These are phyloP conservation scores for Solanum hybrid DNA, from an alignment of 305 asterid species.

Conservation along the genomic window DNA sequence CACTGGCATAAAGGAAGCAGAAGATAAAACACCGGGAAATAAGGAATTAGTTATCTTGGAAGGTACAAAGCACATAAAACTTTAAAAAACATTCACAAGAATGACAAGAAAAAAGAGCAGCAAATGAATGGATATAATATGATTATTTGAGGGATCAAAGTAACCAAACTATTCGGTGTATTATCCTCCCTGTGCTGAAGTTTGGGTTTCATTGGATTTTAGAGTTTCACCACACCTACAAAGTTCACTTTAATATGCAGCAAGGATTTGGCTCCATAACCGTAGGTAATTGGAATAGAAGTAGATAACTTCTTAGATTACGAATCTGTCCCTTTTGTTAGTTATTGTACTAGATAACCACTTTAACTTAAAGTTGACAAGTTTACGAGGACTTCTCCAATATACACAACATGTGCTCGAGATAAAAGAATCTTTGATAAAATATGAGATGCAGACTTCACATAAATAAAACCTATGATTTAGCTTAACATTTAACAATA, in stretches of 20 bases:
- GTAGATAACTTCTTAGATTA: background rate
- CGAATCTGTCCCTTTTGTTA: background rate
- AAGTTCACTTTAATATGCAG: slow-evolving; percentile 2
- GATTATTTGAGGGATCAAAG: background rate
- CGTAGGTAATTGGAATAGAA: background rate
- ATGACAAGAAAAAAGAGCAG: background rate
- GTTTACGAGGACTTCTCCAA: background rate
- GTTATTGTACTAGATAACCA: background rate
- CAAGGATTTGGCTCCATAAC: background rate
- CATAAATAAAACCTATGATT: background rate
- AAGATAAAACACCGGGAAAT: background rate
- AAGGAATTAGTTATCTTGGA: background rate
- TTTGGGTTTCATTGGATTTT: background rate
- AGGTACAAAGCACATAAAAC: background rate
- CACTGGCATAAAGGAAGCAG: slow-evolving; percentile 11
- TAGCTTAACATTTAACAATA: background rate
- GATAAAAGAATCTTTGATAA: background rate
- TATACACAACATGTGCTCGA: background rate
- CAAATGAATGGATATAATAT: background rate
- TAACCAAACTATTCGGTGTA: background rate
- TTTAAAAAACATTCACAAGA: background rate
- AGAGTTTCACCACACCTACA: background rate
- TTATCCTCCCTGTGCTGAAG: background rate
- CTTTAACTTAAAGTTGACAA: background rate
- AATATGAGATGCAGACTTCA: background rate